phyloP scores from a whole-genome alignment of 192 early-diverging fungal genomes.

The Entomortierella lignicola region DNA sequence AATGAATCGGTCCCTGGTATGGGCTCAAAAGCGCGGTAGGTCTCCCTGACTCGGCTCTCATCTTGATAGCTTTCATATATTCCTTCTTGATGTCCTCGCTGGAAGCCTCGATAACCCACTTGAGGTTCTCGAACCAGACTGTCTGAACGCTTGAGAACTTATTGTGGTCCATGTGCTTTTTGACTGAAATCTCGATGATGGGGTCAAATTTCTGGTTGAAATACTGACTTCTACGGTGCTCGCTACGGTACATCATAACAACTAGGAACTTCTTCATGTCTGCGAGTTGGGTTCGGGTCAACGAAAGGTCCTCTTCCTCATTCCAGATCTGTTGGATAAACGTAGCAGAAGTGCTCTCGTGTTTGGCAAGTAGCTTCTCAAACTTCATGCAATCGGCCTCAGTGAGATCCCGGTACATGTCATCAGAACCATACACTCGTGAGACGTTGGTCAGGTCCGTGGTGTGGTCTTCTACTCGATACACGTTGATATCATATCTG shows the following conservation, averaged over 20 bases:
- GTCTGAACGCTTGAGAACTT: constrained; percentile 30
- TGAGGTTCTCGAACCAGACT: constrained; percentile 53
- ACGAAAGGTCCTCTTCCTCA: constrained; percentile 2
- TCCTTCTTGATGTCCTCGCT: constrained; percentile 16
- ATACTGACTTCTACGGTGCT: constrained; percentile 34
- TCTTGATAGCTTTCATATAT: not conserved
- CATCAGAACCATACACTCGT: constrained; percentile 1
- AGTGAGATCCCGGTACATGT: constrained; percentile 15
- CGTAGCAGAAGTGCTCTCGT: not conserved
- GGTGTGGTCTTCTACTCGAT: not conserved
- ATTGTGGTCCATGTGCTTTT: constrained; percentile 31
- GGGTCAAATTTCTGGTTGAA: constrained; percentile 11
- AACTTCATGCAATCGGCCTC: constrained; percentile 33
- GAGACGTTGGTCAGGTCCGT: not conserved
- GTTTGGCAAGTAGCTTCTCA: constrained; percentile 27
- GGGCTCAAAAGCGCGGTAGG: not conserved
- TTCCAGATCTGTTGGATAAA: constrained; percentile 1
- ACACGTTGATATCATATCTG: constrained; percentile 7
- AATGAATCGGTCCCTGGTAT: constrained; percentile 27
- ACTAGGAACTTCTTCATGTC: constrained; percentile 43
- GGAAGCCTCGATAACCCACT: constrained; percentile 35
- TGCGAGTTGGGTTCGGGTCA: constrained; percentile 19
- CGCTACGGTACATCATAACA: constrained; percentile 42
- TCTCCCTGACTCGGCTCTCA: not conserved
- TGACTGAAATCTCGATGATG: not conserved